Evolutionary conservation across 805 yeast genomes (phyloP), one percentile per base, ranked within the genome.

Genomic region (Cyberlindnera subsufficiens): DNA sequence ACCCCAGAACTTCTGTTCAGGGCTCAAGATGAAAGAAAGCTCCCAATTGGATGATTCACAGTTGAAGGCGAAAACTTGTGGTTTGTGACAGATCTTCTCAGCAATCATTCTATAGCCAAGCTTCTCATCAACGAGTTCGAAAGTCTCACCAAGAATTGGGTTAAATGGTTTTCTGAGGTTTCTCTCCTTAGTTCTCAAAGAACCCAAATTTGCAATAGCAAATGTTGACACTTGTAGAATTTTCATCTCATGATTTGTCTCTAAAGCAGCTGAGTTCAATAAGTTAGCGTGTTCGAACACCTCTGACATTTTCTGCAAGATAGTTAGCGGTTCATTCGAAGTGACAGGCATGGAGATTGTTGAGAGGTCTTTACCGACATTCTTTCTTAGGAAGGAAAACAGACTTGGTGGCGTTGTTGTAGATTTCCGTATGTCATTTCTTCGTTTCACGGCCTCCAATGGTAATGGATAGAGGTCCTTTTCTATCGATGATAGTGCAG

Each of bases 1-100:
- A 39, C 98, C 97, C 95, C 97, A 91, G 55, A 87, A 86, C 60
- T 89, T 88, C 55, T 90, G 96, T 18, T 75, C 75, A 0, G 96
- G 96, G 20, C 78, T 66, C 3, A 85, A 74, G n/a, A 78, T 69
- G 50, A 78, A 81, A 32, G 72, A 69, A 33, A 79, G 59, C 39
- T 75, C 78, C 98, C 98, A 93, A 19, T 73, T 64, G 7, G 66
- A 60, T 19, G 86, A 72, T 44, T 91, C 96, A 5, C 79, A 86
- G 59, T 78, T 81, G 18, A 82, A 69, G 1, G 97, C 96, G 67
- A 89, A 79, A 3, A 90, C 77, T 14, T 82, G 81, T 3, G 99
- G 99, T 43, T 86, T 77, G 56, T 93, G 99, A 27, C 78, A 64
- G 16, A 93, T 95, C 58, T 93, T 93, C 60, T 93, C 99, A 15